Evolutionary conservation across 371 early-diverging fungal genomes (phyloP), one percentile per base, ranked within the genome.

Genomic region (Phascolomyces articulosus): DNA sequence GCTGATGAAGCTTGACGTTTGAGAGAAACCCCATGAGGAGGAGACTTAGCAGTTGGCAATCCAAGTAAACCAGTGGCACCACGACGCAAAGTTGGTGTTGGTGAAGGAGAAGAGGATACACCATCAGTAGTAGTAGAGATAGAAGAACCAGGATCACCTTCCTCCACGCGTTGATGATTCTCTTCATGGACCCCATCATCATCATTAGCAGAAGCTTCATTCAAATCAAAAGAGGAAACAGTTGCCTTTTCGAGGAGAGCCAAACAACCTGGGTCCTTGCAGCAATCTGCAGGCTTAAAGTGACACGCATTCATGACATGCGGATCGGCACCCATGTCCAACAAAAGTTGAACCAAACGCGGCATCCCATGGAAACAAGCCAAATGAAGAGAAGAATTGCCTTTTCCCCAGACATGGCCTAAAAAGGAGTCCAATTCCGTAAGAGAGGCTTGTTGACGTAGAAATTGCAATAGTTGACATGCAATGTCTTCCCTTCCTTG

Each of bases 361-460:
- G 82, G 75, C 90, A 90, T 92, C 11, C 92, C 89, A 61, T 85
- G 65, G 58, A 90, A 92, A 38, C 86, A 76, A 8, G 92, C 92
- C 40, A 92, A 62, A 66, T 92, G 92, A 53, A 92, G 72, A 2
- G 85, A 80, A 0, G 91, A 88, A 72, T 90, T 90, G 15, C 90
- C 88, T 64, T 85, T 68, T 44, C 84, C 81, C 90, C 90, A 92
- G 38, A 85, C 77, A 56, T 84, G 79, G 60, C 86, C 83, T 80
- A 92, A 77, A 67, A 92, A 90, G 67, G 40, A 31, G 21, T 29
- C 18, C 15, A 68, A 34, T 48, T 68, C 60, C 10, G 21, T 13
- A 13, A 55, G 55, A n/a, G 53, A n/a, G 15, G 66, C 70, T n/a
- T 59, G 59, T 15, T 65, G 47, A 11, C 65, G 58, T 11, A 70